These are phyloP conservation scores for Salix brachista DNA, from an alignment of 345 rosid species.

Conservation along the genomic window DNA sequence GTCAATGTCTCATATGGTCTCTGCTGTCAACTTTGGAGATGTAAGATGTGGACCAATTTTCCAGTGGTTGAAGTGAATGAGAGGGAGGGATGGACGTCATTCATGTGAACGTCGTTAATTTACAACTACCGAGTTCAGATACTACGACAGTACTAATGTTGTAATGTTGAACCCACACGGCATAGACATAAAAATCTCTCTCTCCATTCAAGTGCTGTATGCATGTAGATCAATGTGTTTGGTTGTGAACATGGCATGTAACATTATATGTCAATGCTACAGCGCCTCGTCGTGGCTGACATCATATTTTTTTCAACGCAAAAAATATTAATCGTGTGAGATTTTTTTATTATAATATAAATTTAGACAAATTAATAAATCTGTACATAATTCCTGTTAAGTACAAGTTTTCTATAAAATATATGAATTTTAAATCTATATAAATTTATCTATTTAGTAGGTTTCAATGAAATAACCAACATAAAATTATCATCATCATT, in stretches of 20 bases:
- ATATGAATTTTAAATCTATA: too few species aligned
- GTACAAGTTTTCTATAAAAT: too few species aligned
- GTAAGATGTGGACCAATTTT: conserved; percentile 37
- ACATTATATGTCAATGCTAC: too few species aligned
- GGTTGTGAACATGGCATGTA: neutral
- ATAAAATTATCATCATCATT: too few species aligned
- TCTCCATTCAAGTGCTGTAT: neutral
- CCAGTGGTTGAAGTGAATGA: conserved; percentile 31
- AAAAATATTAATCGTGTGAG: too few species aligned
- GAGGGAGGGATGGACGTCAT: conserved; percentile 29
- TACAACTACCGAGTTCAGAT: conserved; percentile 36
- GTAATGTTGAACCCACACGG: conserved; percentile 17
- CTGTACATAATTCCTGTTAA: too few species aligned
- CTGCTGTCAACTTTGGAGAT: conserved; percentile 32
- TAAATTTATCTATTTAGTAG: too few species aligned
- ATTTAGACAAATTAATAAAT: too few species aligned
- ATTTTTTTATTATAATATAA: too few species aligned
- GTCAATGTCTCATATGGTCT: conserved; percentile 4
- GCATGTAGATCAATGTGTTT: conserved; percentile 2
- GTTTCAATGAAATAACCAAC: too few species aligned
- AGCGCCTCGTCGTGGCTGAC: rapidly evolving
- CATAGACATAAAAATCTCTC: neutral
- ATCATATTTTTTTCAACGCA: too few species aligned
- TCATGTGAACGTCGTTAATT: conserved; percentile 43
- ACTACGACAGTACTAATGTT: neutral